Evolutionary conservation across 1,284 basidiomycete species (phyloP), one percentile per base, ranked within the genome.

Genomic region (Papiliotrema flavescens): DNA sequence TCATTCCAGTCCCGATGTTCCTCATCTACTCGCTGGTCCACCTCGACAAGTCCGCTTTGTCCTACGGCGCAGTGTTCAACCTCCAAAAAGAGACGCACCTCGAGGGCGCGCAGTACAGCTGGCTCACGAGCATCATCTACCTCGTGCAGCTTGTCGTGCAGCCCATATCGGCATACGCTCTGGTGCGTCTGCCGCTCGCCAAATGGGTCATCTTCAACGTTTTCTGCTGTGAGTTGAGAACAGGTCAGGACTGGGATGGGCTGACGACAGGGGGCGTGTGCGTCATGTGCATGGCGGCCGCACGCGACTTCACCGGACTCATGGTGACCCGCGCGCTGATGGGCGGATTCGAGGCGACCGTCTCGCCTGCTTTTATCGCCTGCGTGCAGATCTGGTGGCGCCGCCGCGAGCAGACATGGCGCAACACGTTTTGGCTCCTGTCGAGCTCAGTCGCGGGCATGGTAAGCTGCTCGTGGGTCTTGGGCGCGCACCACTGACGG

Each of bases 1-100:
- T 32, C 28, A 32, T 11, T 6, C 28, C 28, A 32, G 35, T 68
- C 11, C 66, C 67, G 47, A 73, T 73, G 69, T 69, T 65, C 50
- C 47, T 73, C 37, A 60, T 61, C 43, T 70, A 73, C 58, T 65
- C 66, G 46, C 57, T 70, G 26, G 66, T 68, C 40, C 66, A 66
- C 61, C 57, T 74, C 32, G 74, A 76, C 66, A 76, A 76, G 53
- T 65, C 67, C 1, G 62, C 66, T 11, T 64, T 75, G 17, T 69
- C 67, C 4, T 73, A 70, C 54, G 68, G 73, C 20, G 72, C 74
- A 35, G 69, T 76, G 7, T 75, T 76, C 57, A 60, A 65, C 53
- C 44, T 69, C 13, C 60, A 57, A 22, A 55, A 42, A 13, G 64
- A 62, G 45, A 50, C 64, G 42, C 28, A 49, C 19, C 57, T 41